Conservation (phyloP, 108 stramenopile genomes). For the Cyclostephanos invisitatus region DNA sequence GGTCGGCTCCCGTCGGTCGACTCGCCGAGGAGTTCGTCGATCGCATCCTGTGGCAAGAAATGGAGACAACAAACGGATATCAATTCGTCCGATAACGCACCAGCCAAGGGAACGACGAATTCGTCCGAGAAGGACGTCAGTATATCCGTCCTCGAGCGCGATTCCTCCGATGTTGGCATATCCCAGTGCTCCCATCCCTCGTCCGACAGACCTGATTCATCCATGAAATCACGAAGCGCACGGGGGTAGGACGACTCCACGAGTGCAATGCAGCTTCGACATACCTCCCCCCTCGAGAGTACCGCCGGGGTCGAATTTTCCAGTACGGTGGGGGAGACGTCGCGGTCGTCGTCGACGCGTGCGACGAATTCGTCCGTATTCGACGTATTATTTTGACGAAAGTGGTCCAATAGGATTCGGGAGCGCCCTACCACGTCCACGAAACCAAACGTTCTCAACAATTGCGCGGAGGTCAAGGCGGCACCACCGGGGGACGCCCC, state of each 20-base stretch:
- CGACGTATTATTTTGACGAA: neutral
- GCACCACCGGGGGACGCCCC: conserved; percentile 7
- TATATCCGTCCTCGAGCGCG: conserved; percentile 2
- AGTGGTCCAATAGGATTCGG: conserved; percentile 8
- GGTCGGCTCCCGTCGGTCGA: conserved; percentile 41
- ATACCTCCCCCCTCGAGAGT: conserved; percentile 47
- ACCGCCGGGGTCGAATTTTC: conserved; percentile 48
- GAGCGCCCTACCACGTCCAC: conserved; percentile 42
- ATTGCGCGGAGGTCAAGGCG: conserved; percentile 65
- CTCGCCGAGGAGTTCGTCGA: conserved; percentile 48
- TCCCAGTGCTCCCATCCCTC: conserved; percentile 54
- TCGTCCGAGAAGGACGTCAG: conserved; percentile 40
- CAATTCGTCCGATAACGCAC: conserved; percentile 61
- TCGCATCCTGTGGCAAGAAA: conserved; percentile 69
- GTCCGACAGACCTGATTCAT: conserved; percentile 25
- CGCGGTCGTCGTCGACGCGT: neutral
- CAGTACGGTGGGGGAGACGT: neutral
- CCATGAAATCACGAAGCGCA: conserved; percentile 34
- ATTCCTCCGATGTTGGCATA: conserved; percentile 10
- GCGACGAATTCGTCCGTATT: no score
- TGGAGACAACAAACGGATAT: conserved; percentile 64
- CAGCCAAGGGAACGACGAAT: conserved; percentile 24
- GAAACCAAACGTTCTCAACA: conserved; percentile 87
- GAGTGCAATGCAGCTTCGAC: conserved; percentile 47
- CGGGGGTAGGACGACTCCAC: conserved; percentile 36